Percentiles rank a stretch among this genome's conserved stretches.
Conservation (phyloP, 1,284 basidiomycete species). For the Tausonia pullulans region DNA sequence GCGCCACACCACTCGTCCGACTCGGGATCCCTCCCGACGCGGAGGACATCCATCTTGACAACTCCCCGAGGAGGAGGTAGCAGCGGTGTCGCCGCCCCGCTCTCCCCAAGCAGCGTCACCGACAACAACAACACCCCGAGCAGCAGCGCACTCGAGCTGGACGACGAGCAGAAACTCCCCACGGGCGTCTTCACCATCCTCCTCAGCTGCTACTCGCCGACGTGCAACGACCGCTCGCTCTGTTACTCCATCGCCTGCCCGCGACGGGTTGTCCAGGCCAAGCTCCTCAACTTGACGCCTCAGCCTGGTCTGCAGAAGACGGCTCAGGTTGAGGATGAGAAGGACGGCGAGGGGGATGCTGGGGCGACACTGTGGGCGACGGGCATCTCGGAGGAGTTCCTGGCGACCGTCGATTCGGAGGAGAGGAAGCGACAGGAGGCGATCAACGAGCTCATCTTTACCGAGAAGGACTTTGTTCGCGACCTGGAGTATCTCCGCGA, state of each 20-base stretch:
- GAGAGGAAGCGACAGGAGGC: constrained; percentile 97
- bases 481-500: constrained; percentile 98
- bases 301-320: constrained; percentile 65
- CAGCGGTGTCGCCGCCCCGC: too few relatives aligned
- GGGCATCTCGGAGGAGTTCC: constrained; percentile 86
- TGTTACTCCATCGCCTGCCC: constrained; percentile 98
- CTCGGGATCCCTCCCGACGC: too few relatives aligned
- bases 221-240: constrained; percentile 80
- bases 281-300: constrained; percentile 79
- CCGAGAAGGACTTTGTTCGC: constrained; percentile 92
- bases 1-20: too few relatives aligned
- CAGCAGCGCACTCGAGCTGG: neutral
- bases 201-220: constrained; percentile 96
- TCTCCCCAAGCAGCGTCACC: neutral
- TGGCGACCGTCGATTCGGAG: constrained; percentile 77
- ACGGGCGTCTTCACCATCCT: constrained; percentile 93
- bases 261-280: constrained; percentile 83
- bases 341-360: constrained; percentile 51
- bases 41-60: too few relatives aligned
- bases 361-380: constrained; percentile 78
- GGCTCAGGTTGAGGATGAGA: constrained; percentile 69
- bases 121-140: neutral
- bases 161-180: constrained; percentile 53
- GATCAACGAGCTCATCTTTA: constrained; percentile 98
- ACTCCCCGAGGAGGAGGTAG: too few relatives aligned